These are phyloP conservation scores for Gliomastix tumulicola DNA, from an alignment of 2,329 filamentous ascomycete species.

Conservation along the genomic window DNA sequence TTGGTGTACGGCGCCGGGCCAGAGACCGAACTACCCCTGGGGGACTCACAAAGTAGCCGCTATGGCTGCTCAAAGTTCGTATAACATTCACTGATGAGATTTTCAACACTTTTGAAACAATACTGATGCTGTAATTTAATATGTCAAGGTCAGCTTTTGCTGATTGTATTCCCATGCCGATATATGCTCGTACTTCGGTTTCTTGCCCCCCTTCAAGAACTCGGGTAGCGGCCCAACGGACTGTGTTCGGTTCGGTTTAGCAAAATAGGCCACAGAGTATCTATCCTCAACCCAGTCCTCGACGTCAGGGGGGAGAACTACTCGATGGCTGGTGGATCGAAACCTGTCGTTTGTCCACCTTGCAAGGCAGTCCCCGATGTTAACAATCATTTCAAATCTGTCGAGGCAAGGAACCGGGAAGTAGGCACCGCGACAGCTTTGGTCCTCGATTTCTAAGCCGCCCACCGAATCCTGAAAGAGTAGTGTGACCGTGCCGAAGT, in stretches of 20 bases:
- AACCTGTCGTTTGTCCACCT: slow-evolving; percentile 26
- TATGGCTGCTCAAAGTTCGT: no score
- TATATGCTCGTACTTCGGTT: neutral
- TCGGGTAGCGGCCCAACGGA: neutral
- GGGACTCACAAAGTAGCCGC: no score
- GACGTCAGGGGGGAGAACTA: slow-evolving; percentile 14
- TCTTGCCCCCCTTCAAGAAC: slow-evolving; percentile 1
- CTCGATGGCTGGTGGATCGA: slow-evolving; percentile 20
- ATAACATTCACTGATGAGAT: no score
- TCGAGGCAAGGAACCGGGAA: slow-evolving; percentile 13
- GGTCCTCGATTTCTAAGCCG: slow-evolving; percentile 19
- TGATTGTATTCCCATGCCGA: slow-evolving; percentile 1
- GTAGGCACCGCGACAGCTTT: slow-evolving; percentile 13
- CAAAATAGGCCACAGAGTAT: slow-evolving; percentile 16
- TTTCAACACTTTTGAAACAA: no score
- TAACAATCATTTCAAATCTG: slow-evolving; percentile 24
- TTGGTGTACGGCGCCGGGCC: no score
- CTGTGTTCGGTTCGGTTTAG: slow-evolving; percentile 17
- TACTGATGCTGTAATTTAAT: no score
- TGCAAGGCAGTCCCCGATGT: slow-evolving; percentile 30
- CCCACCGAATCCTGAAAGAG: slow-evolving; percentile 13
- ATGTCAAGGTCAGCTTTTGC: slow-evolving; percentile 1
- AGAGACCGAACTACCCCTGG: no score
- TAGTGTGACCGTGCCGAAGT: slow-evolving; percentile 23
- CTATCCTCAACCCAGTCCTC: slow-evolving; percentile 6